Base-by-base conservation (phyloP, 31 red algal species). In the Asparagopsis taxiformis region DNA sequence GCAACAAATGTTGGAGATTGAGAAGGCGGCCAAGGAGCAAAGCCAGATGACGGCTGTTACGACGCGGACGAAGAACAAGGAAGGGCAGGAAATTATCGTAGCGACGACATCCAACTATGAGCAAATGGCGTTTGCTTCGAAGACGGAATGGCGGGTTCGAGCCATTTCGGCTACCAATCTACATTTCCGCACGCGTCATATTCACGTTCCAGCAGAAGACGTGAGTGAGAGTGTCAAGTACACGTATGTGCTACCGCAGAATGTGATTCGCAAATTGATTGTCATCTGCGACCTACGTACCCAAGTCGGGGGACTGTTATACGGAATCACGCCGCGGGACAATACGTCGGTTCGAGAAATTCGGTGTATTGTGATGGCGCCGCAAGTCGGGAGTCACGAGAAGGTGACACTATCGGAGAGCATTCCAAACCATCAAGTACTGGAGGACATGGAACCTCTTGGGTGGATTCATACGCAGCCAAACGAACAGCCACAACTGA, bases 401-500 rank as follows among this genome's bases (percentile, higher is more conserved):
- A 90, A 85, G 32, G 93, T 97, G 25, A 82, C 78, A 25, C 36
- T 97, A 67, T 70, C 94, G 20, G 64, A 62, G 15, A 44, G 37
- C 23, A 31, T 68, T 25, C 65, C 89, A 1, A 48, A 79, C 5
- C 88, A 97, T 46, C 83, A 93, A 39, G 64, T 97, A 5, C 38
- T 93, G 2, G 72, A 90, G 8, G 89, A 79, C 55, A 5, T 91
- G 19, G 94, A 92, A 70, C 94, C 78, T 1, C 23, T 97, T 26
- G 94, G 94, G 1, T 97, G 94, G 94, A 83, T 97, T 54, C 94
- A 97, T 63, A 97, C 89, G 1, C 80, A 92, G 28, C 94, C 94
- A 32, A 89, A 68, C 44, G 94, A 97, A 20, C 43, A 73, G 16
- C 38, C 66, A 13, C 80, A 91, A 55, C 34, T 97, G 73, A 41